phyloP scores from a whole-genome alignment of 2,329 filamentous ascomycete species.

The Aureobasidium leucospermi region DNA sequence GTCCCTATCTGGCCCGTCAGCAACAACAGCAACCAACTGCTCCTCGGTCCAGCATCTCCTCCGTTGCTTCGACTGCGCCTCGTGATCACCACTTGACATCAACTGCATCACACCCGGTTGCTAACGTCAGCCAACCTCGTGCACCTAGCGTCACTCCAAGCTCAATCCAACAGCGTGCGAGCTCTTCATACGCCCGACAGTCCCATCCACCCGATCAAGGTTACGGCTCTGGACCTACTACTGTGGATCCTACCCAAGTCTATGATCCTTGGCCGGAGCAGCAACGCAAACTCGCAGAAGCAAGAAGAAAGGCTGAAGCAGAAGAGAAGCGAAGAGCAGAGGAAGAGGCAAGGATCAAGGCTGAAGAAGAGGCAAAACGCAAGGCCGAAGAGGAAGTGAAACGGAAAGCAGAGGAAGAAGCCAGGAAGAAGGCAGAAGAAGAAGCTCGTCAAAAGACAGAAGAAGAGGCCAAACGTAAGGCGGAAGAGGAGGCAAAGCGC shows the following conservation, averaged over 20 bases:
- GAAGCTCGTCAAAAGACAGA: constrained; percentile 17
- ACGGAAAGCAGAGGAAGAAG: constrained; percentile 22
- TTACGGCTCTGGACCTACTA: constrained; percentile 30
- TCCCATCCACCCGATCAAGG: constrained; percentile 16
- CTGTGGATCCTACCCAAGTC: constrained; percentile 47
- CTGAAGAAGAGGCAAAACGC: constrained; percentile 24
- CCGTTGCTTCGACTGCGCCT: not conserved
- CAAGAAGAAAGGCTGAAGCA: constrained; percentile 30
- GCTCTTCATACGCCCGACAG: constrained; percentile 16
- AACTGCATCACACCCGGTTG: not conserved
- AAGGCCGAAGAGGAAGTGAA: constrained; percentile 26
- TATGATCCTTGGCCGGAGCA: constrained; percentile 48
- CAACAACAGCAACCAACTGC: not conserved
- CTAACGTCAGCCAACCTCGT: constrained; percentile 12
- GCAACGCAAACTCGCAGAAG: constrained; percentile 33
- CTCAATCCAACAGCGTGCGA: constrained; percentile 16
- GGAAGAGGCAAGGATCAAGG: constrained; percentile 27
- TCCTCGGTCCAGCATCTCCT: not conserved
- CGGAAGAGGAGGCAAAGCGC: constrained; percentile 22
- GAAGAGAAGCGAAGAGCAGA: constrained; percentile 25
- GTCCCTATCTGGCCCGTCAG: constrained; percentile 8
- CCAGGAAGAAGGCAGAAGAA: constrained; percentile 22
- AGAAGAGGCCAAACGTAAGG: constrained; percentile 22
- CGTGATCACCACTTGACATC: not conserved
- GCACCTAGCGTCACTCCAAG: constrained; percentile 15